phyloP scores from a whole-genome alignment of 164 flowering plant genomes.

The Taxillus chinensis region DNA sequence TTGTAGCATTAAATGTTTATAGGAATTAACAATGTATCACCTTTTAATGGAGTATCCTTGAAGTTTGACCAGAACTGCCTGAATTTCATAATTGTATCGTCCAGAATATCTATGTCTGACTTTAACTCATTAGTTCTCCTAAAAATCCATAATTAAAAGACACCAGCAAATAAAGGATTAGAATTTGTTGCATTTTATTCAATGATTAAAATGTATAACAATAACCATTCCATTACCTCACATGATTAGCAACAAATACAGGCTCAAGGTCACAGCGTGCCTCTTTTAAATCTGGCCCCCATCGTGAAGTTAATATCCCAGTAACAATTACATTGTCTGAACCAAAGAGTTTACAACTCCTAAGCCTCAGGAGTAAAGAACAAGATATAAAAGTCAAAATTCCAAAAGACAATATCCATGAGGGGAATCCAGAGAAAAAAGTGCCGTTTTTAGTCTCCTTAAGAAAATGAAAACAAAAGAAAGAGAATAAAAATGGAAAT shows the following conservation, averaged over 20 bases:
- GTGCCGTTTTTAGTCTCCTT: too few species aligned
- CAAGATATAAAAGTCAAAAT: too few species aligned
- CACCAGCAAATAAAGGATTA: too few species aligned
- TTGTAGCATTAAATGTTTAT: background rate
- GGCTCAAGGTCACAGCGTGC: slow-evolving; percentile 6
- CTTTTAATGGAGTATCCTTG: slow-evolving; percentile 70
- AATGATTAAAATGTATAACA: background rate
- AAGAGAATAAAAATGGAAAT: too few species aligned
- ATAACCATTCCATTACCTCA: background rate
- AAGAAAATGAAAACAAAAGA: too few species aligned
- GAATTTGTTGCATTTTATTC: too few species aligned
- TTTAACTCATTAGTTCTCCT: slow-evolving; percentile 89
- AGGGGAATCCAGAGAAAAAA: too few species aligned
- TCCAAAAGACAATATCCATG: too few species aligned
- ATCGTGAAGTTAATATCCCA: slow-evolving; percentile 4
- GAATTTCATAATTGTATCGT: slow-evolving; percentile 50
- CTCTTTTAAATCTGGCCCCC: slow-evolving; percentile 5
- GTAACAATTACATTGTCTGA: slow-evolving; percentile 2
- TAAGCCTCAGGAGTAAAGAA: too few species aligned
- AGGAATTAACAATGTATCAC: slow-evolving; percentile 13
- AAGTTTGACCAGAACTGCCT: slow-evolving; percentile 72
- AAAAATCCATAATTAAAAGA: slow-evolving; percentile 2
- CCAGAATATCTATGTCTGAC: slow-evolving; percentile 65
- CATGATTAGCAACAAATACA: slow-evolving; percentile 5
- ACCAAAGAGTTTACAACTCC: background rate